Percentiles rank a stretch among this genome's conserved stretches.
phyloP scores from a whole-genome alignment of 768 basidiomycete genomes.

The Nevesoporus exiguus region DNA sequence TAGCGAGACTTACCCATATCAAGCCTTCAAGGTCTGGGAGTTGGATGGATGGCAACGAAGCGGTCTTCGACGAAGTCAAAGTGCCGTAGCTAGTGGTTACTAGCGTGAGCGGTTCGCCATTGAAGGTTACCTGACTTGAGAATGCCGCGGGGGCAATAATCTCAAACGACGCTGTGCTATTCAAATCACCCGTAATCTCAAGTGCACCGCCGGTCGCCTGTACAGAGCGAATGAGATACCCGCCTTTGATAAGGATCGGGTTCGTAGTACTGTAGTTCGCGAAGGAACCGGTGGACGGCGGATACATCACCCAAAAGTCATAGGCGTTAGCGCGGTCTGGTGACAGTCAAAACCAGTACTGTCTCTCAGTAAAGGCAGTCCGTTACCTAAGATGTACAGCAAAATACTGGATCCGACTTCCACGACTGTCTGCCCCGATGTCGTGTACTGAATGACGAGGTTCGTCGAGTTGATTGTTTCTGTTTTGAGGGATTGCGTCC shows the following conservation, averaged over 20 bases:
- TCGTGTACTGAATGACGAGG: slow-evolving; percentile 44
- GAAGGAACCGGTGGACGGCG: slow-evolving; percentile 36
- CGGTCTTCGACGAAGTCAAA: slow-evolving; percentile 23
- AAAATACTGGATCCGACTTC: slow-evolving; percentile 38
- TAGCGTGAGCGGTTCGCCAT: slow-evolving; percentile 34
- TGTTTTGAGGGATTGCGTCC: slow-evolving; percentile 34
- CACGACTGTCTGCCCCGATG: slow-evolving; percentile 45
- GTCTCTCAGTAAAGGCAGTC: not conserved
- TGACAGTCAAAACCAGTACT: not conserved
- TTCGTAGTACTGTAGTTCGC: slow-evolving; percentile 36
- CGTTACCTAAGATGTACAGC: slow-evolving; percentile 44
- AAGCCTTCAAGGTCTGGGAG: slow-evolving; percentile 20
- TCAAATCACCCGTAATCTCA: slow-evolving; percentile 43
- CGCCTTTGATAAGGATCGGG: slow-evolving; percentile 47
- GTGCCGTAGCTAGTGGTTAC: slow-evolving; percentile 42
- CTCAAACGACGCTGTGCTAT: slow-evolving; percentile 42
- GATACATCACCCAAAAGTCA: slow-evolving; percentile 49
- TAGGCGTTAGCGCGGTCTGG: slow-evolving; percentile 48
- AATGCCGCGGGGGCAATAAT: slow-evolving; percentile 43
- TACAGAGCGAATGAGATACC: slow-evolving; percentile 44
- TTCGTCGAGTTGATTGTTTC: slow-evolving; percentile 33
- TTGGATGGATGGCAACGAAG: slow-evolving; percentile 12
- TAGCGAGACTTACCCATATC: slow-evolving; percentile 13
- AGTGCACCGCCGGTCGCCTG: slow-evolving; percentile 36
- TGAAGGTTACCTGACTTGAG: slow-evolving; percentile 42